These are phyloP conservation scores for Fusarium setosum DNA, from an alignment of 2,329 filamentous ascomycete genomes.

Conservation along the genomic window DNA sequence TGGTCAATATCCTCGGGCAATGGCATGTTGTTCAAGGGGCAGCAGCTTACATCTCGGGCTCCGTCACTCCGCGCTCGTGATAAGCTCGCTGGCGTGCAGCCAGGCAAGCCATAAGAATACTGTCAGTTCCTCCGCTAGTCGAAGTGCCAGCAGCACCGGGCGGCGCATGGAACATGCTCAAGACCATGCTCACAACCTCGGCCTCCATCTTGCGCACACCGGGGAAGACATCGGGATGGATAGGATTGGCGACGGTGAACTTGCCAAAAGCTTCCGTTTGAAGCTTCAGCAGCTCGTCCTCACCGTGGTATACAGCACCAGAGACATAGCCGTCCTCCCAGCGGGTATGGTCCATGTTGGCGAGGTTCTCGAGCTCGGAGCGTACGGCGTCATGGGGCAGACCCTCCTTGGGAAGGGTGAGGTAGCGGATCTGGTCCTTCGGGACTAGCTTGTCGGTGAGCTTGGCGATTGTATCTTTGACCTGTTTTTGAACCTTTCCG, in stretches of 20 bases:
- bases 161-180: constrained; percentile 90
- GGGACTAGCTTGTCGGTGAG: constrained; percentile 87
- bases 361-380: constrained; percentile 81
- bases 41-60: constrained; percentile 86
- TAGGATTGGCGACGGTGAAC: constrained; percentile 95
- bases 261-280: constrained; percentile 94
- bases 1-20: constrained; percentile 19
- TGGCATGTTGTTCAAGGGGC: neutral
- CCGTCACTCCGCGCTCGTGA: constrained; percentile 84
- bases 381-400: constrained; percentile 83
- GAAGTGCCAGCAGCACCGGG: constrained; percentile 87
- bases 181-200: constrained; percentile 95
- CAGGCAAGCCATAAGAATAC: constrained; percentile 94
- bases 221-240: constrained; percentile 98
- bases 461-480: constrained; percentile 82
- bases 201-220: constrained; percentile 99
- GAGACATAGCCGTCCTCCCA: constrained; percentile 98
- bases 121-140: constrained; percentile 94
- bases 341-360: constrained; percentile 89
- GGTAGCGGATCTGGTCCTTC: constrained; percentile 76
- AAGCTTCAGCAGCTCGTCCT: constrained; percentile 81
- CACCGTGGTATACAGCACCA: constrained; percentile 96
- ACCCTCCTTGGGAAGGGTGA: constrained; percentile 84
- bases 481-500: constrained; percentile 84
- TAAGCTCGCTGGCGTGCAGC: constrained; percentile 91